Percentiles rank a stretch among this genome's conserved stretches.
phyloP scores from a whole-genome alignment of 495 filamentous ascomycete species.

The Physcia stellaris region DNA sequence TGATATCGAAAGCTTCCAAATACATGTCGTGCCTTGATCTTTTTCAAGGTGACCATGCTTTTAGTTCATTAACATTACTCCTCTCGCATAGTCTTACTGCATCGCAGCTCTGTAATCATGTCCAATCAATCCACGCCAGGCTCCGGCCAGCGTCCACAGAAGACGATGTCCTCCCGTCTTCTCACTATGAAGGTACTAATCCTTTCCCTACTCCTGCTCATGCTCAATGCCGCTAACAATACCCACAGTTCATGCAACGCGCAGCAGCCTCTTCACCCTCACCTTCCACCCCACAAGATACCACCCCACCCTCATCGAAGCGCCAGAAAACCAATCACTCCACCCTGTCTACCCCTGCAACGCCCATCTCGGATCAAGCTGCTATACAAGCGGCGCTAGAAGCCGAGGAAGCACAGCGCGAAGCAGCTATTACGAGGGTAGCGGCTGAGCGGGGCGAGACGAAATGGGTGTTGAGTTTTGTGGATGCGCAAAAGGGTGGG shows the following conservation, averaged over 20 bases:
- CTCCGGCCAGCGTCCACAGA: constrained; percentile 29
- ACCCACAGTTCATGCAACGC: constrained; percentile 80
- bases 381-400: constrained; percentile 55
- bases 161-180: constrained; percentile 78
- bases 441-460: constrained; percentile 71
- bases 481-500: not conserved
- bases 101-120: no score
- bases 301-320: constrained; percentile 30
- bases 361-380: constrained; percentile 21
- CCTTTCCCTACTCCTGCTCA: constrained; percentile 4
- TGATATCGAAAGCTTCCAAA: no score
- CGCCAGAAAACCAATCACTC: constrained; percentile 37
- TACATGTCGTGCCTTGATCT: no score
- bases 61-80: no score
- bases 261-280: constrained; percentile 45
- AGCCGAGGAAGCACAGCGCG: constrained; percentile 60
- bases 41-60: no score
- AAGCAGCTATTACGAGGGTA: constrained; percentile 52
- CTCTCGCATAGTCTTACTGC: no score
- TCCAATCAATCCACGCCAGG: no score
- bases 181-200: constrained; percentile 74
- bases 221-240: constrained; percentile 6
- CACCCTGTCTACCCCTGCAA: not conserved
- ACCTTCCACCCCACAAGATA: constrained; percentile 22
- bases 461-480: constrained; percentile 58